Evolutionary conservation across 805 yeast genomes (phyloP).

Genomic region (Kazachstania bromeliacearum): DNA sequence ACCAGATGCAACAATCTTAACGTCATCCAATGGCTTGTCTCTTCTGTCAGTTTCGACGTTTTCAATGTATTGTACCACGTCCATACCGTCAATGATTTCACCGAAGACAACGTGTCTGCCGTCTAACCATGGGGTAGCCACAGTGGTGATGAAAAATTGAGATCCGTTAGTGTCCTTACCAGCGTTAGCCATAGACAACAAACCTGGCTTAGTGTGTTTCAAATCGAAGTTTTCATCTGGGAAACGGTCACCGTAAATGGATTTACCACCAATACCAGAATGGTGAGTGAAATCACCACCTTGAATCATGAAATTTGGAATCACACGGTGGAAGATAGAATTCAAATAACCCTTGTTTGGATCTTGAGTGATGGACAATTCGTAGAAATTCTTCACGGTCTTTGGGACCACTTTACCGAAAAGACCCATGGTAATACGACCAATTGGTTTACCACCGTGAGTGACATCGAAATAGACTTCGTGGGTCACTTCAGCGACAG

Average conservation of each 20-base stretch:
- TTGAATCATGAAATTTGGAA: slow-evolving; percentile 65
- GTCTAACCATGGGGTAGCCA: slow-evolving; percentile 82
- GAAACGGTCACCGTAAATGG: slow-evolving; percentile 60
- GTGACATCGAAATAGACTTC: slow-evolving; percentile 79
- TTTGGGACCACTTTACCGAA: slow-evolving; percentile 82
- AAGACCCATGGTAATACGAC: slow-evolving; percentile 78
- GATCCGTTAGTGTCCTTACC: slow-evolving; percentile 83
- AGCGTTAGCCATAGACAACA: slow-evolving; percentile 71
- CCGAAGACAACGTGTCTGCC: slow-evolving; percentile 96
- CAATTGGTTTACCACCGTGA: slow-evolving; percentile 69
- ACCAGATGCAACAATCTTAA: slow-evolving; percentile 67
- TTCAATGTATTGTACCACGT: slow-evolving; percentile 70
- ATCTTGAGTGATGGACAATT: slow-evolving; percentile 68
- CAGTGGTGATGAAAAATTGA: slow-evolving; percentile 85
- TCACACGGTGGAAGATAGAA: slow-evolving; percentile 64
- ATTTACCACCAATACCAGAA: slow-evolving; percentile 65
- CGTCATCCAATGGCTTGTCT: slow-evolving; percentile 61
- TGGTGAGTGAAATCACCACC: slow-evolving; percentile 73
- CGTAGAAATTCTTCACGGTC: slow-evolving; percentile 82
- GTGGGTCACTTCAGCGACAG: slow-evolving; percentile 45
- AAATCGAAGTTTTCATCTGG: slow-evolving; percentile 59
- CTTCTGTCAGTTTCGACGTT: slow-evolving; percentile 56
- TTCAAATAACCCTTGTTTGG: slow-evolving; percentile 52
- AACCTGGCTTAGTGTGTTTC: slow-evolving; percentile 61
- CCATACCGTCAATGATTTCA: slow-evolving; percentile 81